phyloP scores from a whole-genome alignment of 2,329 filamentous ascomycete genomes.

The Pseudocercospora cruenta region DNA sequence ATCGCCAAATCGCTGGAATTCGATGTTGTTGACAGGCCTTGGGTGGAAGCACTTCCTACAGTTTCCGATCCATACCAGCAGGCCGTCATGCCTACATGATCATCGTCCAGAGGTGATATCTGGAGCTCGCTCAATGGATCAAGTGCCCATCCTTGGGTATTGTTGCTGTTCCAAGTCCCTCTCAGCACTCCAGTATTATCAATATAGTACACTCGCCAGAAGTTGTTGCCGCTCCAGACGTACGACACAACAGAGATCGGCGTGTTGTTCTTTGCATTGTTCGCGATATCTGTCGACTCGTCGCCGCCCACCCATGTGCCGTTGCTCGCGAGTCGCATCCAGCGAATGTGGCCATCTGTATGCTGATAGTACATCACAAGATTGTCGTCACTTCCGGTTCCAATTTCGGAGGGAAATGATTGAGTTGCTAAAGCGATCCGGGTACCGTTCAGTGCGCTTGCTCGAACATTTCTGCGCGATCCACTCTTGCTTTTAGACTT shows the following conservation, averaged over 20 bases:
- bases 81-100: conserved; percentile 42
- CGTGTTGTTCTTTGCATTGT: conserved; percentile 48
- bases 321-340: conserved; percentile 40
- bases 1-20: conserved; percentile 40
- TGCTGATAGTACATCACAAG: conserved; percentile 52
- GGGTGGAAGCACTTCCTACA: conserved; percentile 41
- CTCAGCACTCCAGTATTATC: conserved; percentile 43
- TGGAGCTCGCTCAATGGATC: conserved; percentile 40
- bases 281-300: conserved; percentile 43
- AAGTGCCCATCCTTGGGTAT: conserved; percentile 43
- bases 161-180: conserved; percentile 44
- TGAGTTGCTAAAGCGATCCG: conserved; percentile 50
- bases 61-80: conserved; percentile 44
- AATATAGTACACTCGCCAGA: conserved; percentile 43
- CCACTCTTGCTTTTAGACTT: not conserved
- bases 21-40: conserved; percentile 31
- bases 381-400: conserved; percentile 39
- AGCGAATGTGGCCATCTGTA: conserved; percentile 47
- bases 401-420: conserved; percentile 38
- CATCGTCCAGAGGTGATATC: conserved; percentile 35
- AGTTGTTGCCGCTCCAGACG: conserved; percentile 36
- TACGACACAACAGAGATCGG: conserved; percentile 49
- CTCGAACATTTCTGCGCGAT: conserved; percentile 42
- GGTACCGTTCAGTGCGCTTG: conserved; percentile 51
- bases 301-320: conserved; percentile 45